Conservation (phyloP, 164 flowering plant genomes). For the Vitis rotundifolia region DNA sequence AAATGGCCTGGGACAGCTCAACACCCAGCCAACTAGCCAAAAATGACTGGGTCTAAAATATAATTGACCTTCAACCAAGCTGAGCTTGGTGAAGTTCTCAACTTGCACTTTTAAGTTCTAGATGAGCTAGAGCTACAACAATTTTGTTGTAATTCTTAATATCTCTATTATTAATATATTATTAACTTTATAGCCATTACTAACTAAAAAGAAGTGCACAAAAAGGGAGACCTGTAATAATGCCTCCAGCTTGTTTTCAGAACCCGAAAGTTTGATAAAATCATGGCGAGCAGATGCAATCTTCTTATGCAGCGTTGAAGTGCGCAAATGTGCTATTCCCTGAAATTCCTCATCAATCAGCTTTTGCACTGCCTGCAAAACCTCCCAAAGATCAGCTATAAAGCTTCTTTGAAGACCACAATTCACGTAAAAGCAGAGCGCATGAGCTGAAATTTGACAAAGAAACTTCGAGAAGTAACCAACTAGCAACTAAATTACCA, state of each 20-base stretch:
- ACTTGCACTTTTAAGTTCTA: no score
- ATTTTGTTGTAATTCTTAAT: no score
- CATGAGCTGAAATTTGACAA: neutral
- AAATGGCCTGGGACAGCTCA: no score
- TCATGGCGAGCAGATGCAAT: constrained; percentile 95
- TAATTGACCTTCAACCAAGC: no score
- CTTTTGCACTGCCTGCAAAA: constrained; percentile 80
- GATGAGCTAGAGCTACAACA: no score
- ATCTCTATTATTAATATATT: no score
- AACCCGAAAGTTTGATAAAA: constrained; percentile 86
- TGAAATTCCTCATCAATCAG: constrained; percentile 93
- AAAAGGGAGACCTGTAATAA: constrained; percentile 63
- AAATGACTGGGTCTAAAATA: no score
- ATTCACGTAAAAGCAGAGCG: neutral
- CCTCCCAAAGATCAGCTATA: neutral
- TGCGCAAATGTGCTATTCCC: constrained; percentile 79
- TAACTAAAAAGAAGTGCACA: neutral
- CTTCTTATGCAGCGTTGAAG: constrained; percentile 90
- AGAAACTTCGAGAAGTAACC: neutral
- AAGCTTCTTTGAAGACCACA: neutral
- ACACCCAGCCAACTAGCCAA: no score
- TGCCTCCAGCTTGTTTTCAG: constrained; percentile 93
- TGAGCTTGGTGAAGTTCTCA: no score
- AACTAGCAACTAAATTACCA: neutral
- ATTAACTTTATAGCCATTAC: no score